Evolutionary conservation across 306 rosid genomes (phyloP).

Genomic region (Quercus berberidifolia): DNA sequence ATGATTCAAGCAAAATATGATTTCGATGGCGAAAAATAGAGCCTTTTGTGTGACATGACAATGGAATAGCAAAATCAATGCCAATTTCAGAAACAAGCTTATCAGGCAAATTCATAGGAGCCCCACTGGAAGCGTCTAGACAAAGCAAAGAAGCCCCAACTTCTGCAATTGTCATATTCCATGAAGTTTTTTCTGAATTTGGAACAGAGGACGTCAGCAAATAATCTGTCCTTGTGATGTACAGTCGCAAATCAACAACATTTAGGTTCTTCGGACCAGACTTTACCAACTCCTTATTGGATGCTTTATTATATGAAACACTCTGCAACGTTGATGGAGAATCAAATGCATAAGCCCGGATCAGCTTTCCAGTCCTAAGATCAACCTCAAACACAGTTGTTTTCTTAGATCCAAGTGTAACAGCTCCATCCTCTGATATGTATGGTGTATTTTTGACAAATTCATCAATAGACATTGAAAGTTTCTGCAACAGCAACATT

Average conservation of each 20-base stretch:
- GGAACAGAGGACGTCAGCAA: conserved; percentile 41
- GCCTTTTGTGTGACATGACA: conserved; percentile 56
- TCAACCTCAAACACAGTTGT: conserved; percentile 63
- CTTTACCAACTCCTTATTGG: conserved; percentile 33
- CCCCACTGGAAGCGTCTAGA: conserved; percentile 25
- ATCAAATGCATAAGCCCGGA: conserved; percentile 32
- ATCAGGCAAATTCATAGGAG: conserved; percentile 29
- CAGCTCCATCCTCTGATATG: conserved; percentile 63
- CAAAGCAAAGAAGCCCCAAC: conserved; percentile 61
- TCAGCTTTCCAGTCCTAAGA: conserved; percentile 49
- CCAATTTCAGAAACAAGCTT: conserved; percentile 32
- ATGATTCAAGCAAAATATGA: conserved; percentile 33
- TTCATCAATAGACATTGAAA: conserved; percentile 47
- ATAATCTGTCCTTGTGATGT: conserved; percentile 71
- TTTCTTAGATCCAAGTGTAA: conserved; percentile 66
- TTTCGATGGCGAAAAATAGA: conserved; percentile 40
- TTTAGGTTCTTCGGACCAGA: conserved; percentile 23
- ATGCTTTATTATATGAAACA: conserved; percentile 10
- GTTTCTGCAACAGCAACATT: conserved; percentile 52
- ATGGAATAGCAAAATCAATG: conserved; percentile 53
- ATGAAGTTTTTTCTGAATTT: conserved; percentile 41
- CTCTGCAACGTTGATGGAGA: conserved; percentile 29
- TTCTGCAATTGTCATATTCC: conserved; percentile 68
- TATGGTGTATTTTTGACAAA: conserved; percentile 52
- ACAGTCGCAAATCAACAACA: conserved; percentile 36